A percentile compares a stretch with the other conserved stretches of the same genome.
Conservation (phyloP, 305 asterid genomes). For the Fraxinus baroniana region DNA sequence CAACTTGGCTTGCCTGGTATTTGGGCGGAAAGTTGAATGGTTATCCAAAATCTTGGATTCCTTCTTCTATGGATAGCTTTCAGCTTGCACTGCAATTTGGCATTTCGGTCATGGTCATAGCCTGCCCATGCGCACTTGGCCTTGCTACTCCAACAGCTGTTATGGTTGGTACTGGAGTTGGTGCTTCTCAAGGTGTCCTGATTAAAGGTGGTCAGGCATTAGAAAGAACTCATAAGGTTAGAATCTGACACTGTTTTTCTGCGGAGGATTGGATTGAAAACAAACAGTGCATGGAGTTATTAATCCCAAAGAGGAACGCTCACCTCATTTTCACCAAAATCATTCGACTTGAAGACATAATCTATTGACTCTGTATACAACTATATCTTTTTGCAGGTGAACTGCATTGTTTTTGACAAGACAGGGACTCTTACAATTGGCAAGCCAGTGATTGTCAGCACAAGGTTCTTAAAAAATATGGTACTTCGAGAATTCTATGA, state of each 20-base stretch:
- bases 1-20: conserved; percentile 84
- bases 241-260: neutral
- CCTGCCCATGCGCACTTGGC: conserved; percentile 94
- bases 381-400: conserved; percentile 41
- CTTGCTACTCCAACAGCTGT: conserved; percentile 91
- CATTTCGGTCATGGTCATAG: conserved; percentile 87
- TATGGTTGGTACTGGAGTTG: conserved; percentile 91
- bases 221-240: conserved; percentile 80
- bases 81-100: conserved; percentile 87
- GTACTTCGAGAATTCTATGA: conserved; percentile 59
- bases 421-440: conserved; percentile 86
- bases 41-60: conserved; percentile 75
- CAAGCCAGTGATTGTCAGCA: conserved; percentile 69
- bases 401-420: conserved; percentile 74
- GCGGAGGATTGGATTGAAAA: neutral
- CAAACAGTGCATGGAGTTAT: neutral
- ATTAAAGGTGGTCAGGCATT: conserved; percentile 86
- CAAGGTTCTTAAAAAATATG: conserved; percentile 62
- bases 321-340: neutral
- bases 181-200: conserved; percentile 86
- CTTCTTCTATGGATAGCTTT: conserved; percentile 71
- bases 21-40: conserved; percentile 55
- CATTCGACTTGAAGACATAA: neutral
- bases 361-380: neutral
- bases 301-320: neutral